These are phyloP conservation scores for Colletotrichum scovillei DNA, from an alignment of 2,329 filamentous ascomycete species.

Conservation along the genomic window DNA sequence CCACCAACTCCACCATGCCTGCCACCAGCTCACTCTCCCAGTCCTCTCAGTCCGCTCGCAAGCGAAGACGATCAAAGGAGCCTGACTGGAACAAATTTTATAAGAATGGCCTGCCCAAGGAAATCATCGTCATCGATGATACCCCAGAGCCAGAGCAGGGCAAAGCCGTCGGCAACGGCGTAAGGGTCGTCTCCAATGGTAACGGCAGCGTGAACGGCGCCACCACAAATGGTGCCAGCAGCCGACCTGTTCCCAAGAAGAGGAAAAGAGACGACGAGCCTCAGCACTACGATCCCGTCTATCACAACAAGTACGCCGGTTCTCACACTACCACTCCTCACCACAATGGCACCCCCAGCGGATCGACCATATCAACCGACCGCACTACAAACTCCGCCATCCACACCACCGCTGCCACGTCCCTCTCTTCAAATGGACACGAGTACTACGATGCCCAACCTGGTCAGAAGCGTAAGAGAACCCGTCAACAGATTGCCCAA, in stretches of 20 bases:
- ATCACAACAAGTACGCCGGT: slow-evolving; percentile 74
- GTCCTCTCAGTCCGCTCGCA: slow-evolving; percentile 47
- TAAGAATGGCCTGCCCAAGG: slow-evolving; percentile 84
- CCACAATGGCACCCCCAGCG: slow-evolving; percentile 73
- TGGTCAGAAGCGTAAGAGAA: slow-evolving; percentile 93
- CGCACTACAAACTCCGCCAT: slow-evolving; percentile 79
- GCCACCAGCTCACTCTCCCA: slow-evolving; percentile 38
- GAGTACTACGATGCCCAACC: slow-evolving; percentile 74
- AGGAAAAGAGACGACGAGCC: slow-evolving; percentile 73
- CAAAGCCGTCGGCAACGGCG: slow-evolving; percentile 51
- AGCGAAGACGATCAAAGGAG: slow-evolving; percentile 69
- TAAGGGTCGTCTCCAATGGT: slow-evolving; percentile 52
- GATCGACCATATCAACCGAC: slow-evolving; percentile 83
- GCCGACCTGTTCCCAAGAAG: slow-evolving; percentile 75
- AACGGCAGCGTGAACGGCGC: slow-evolving; percentile 42
- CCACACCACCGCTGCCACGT: slow-evolving; percentile 91
- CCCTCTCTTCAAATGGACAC: slow-evolving; percentile 70
- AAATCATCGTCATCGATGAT: slow-evolving; percentile 87
- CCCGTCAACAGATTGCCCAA: slow-evolving; percentile 82
- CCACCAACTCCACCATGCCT: slow-evolving; percentile 47
- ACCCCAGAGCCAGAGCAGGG: slow-evolving; percentile 65
- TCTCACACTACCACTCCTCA: slow-evolving; percentile 80
- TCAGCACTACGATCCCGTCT: slow-evolving; percentile 73
- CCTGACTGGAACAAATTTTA: slow-evolving; percentile 87
- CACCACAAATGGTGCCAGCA: slow-evolving; percentile 43